Base-by-base conservation (phyloP, 2,329 filamentous ascomycete genomes). In the Fusarium oxysporum region DNA sequence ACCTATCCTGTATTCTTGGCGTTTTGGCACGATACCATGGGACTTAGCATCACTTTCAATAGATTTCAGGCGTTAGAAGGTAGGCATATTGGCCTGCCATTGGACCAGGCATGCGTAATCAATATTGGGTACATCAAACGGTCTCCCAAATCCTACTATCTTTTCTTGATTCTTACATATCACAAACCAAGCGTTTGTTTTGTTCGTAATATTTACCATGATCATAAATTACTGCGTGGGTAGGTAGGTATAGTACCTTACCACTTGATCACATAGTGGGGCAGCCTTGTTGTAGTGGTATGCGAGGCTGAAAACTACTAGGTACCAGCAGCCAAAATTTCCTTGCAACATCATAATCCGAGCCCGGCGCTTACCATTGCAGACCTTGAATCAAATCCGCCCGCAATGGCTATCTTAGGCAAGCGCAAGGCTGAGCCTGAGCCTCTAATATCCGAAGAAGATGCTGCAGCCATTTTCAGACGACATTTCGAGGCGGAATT, bases 401-500 rank as follows among this genome's bases (percentile, higher is more conserved):
- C 44, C 59, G 28, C 43, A 38, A 88, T 87, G 86, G 77, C 83
- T 38, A 80, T 83, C 44, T 78, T 87, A 28, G 85, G 87, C 43
- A 89, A 89, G 77, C 84, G 87, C 68, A 89, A 88, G 74, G 78
- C 81, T 32, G 68, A 53, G 10, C 63, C 78, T 17, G 76, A 76
- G 38, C 76, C 78, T 8, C 65, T 77, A 5, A 60, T 80, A 30
- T 82, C 80, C 3, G 80, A 83, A 44, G 85, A 89, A 72, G 87
- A 91, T 65, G 87, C 92, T 17, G 90, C 93, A 75, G 93, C 92
- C 62, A 88, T 95, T 65, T 93, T 99, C 78, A 91, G 91, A 65
- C 90, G 90, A 75, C 92, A 96, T 80, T 98, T 98, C 79, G 96
- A 98, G 83, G 90, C 93, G 33, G 91, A 93, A 79, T 98, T 98